Base-by-base conservation (phyloP, 2,329 filamentous ascomycete genomes). In the Colletotrichum acutatum region DNA sequence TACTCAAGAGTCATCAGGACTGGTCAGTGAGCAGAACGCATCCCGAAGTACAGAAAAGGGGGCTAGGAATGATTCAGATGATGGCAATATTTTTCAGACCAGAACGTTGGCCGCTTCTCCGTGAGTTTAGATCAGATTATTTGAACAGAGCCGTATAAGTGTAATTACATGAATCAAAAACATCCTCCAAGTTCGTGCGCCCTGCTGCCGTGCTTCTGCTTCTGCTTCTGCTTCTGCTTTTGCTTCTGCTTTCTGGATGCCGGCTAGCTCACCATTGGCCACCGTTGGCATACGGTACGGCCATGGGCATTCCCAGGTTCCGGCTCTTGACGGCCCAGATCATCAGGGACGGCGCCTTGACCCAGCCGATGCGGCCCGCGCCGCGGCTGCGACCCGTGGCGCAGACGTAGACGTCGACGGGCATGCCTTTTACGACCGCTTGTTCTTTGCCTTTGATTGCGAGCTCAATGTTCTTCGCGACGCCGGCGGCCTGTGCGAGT, bases 391-490 rank as follows among this genome's bases (percentile, higher is more conserved):
- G 86, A 52, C 88, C 88, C 8, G 83, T 84, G 9, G 87, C 78
- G 74, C 86, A 85, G 56, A 87, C 80, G 74, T 89, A 78, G 54
- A 86, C 79, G 75, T 90, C 88, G 42, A 89, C 78, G 1, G 85
- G 84, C 62, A 88, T 78, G 6, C 82, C 83, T 79, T 86, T 88
- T 72, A 87, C 85, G 7, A 79, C 75, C 3, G 80, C 72, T 22
- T 87, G 86, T 16, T 78, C 70, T 79, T 86, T 86, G 72, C 83
- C 86, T 67, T 81, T 81, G 26, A 90, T 79, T 4, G 79, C 83
- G 16, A 85, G 82, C n/a, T 85, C 85, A 64, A 90, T 81, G 76
- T 90, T 90, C 81, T 86, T 88, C 59, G 82, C 86, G 3, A 89
- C 87, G 34, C 85, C 86, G 24, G 83, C 84, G 3, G 88, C 87